Base-by-base conservation (phyloP, 1,284 basidiomycete genomes). In the Retiboletus flavoniger region DNA sequence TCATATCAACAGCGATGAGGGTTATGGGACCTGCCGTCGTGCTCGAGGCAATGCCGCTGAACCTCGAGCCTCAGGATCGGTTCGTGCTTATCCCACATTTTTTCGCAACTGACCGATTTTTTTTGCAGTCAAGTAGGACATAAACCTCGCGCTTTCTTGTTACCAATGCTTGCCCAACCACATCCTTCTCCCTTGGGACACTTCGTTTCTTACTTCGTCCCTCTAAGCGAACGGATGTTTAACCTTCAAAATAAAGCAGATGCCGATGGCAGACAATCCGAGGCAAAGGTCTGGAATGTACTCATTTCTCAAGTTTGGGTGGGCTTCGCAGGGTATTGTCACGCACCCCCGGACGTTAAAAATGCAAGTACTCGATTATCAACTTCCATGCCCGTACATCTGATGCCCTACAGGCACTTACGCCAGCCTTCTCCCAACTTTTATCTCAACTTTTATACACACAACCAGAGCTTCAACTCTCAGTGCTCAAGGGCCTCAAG, bases 251-350 rank as follows among this genome's bases (percentile, higher is more conserved):
- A 85, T 71, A 83, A 80, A 6, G 89, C 91, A 0, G 88, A 91
- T 57, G 74, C 78, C 4, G 86, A 84, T 45, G 84, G 82, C 13
- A 83, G 87, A 44, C 78, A 78, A 45, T 84, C 92, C 7, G 95
- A 98, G 72, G 91, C 89, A 17, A 98, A 98, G 73, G 86, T 98
- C 44, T 98, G 93, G 89, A 90, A 85, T 63, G 93, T 96, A 10
- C 79, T 98, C 32, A 87, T 97, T 36, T 85, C 89, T 31, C 96
- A 99, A 72, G 85, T 97, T 45, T 98, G 96, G 96, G 80, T 84
- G 56, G 94, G 95, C 49, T 82, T 98, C 60, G 85, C 88, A 4
- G 84, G 90, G 16, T 98, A 98, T 73, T 88, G 95, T 60, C 79
- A 80, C 66, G 80, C 75, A 17, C 73, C 83, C 39, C 63, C 72